These are phyloP conservation scores for Durio zibethinus DNA, from an alignment of 345 rosid species.

Conservation along the genomic window DNA sequence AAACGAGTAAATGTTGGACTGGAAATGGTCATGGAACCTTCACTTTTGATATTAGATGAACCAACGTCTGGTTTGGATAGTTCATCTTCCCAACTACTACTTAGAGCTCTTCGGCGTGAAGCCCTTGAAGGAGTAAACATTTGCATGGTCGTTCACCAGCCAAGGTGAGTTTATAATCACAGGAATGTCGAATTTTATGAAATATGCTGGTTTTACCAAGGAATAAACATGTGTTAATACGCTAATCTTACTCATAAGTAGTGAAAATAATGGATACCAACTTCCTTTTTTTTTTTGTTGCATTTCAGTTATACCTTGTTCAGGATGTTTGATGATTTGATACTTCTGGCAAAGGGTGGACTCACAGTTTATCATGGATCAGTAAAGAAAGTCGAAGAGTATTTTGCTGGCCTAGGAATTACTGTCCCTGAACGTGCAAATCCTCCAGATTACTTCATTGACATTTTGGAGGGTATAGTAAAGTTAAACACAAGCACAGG, in stretches of 20 bases:
- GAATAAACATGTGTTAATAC: neutral
- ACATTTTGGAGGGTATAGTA: conserved; percentile 86
- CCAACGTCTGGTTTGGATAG: conserved; percentile 99
- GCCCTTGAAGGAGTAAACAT: conserved; percentile 98
- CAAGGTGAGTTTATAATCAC: conserved; percentile 51
- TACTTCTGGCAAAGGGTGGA: conserved; percentile 97
- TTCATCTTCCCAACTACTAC: conserved; percentile 89
- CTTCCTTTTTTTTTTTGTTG: neutral
- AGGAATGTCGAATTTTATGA: neutral
- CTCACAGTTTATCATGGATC: conserved; percentile 87
- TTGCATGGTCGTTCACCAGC: conserved; percentile 95
- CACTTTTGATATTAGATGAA: conserved; percentile 93
- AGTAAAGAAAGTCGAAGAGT: conserved; percentile 92
- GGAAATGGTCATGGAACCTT: conserved; percentile 99
- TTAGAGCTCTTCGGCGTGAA: conserved; percentile 95
- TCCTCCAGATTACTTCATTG: conserved; percentile 98
- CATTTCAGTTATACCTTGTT: conserved; percentile 75
- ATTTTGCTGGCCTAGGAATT: conserved; percentile 77
- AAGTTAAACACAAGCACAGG: conserved; percentile 59
- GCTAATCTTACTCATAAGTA: neutral
- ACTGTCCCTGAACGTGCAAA: conserved; percentile 83
- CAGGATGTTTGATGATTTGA: conserved; percentile 93
- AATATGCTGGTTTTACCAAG: neutral
- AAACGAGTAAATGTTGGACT: conserved; percentile 98
- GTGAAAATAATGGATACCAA: neutral